Conservation (phyloP, 1,284 basidiomycete species). For the Abortiporus biennis region DNA sequence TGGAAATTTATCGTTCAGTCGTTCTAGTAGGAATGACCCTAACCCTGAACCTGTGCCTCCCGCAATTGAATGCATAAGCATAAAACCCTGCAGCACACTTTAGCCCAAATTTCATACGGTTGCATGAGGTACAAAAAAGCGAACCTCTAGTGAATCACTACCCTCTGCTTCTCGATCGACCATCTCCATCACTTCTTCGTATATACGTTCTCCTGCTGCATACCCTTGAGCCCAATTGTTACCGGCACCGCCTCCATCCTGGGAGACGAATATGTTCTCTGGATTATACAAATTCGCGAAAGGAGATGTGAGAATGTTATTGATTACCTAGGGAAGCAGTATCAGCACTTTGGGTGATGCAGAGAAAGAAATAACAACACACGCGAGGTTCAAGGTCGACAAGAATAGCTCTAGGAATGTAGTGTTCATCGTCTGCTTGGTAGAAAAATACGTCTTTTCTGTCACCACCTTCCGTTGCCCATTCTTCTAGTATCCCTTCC, state of each 20-base stretch:
- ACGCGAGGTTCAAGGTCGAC: conserved; percentile 98
- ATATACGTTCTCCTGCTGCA: conserved; percentile 83
- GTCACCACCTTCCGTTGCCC: conserved; percentile 91
- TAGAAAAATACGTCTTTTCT: conserved; percentile 99
- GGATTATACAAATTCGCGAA: conserved; percentile 96
- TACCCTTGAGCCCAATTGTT: conserved; percentile 99
- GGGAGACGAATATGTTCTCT: conserved; percentile 94
- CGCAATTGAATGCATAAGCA: conserved; percentile 98
- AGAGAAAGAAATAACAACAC: conserved; percentile 23
- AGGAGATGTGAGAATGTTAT: conserved; percentile 89
- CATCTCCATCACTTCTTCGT: conserved; percentile 99
- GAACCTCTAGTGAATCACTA: conserved; percentile 93
- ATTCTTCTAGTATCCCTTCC: conserved; percentile 90
- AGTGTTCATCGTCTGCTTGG: conserved; percentile 99
- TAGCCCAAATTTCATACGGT: neutral
- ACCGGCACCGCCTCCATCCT: conserved; percentile 96
- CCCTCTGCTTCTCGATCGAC: conserved; percentile 98
- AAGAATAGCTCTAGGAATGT: conserved; percentile 94
- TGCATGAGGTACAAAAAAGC: conserved; percentile 13
- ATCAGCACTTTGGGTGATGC: conserved; percentile 1
- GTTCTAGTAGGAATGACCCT: conserved; percentile 94
- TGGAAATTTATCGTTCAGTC: conserved; percentile 95
- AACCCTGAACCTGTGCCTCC: conserved; percentile 98
- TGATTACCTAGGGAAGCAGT: conserved; percentile 71
- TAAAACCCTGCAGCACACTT: conserved; percentile 74